A percentile compares a stretch with the other conserved stretches of the same genome.
Evolutionary conservation across 2,329 filamentous ascomycete species (phyloP).

Genomic region (Penicillium sp.): DNA sequence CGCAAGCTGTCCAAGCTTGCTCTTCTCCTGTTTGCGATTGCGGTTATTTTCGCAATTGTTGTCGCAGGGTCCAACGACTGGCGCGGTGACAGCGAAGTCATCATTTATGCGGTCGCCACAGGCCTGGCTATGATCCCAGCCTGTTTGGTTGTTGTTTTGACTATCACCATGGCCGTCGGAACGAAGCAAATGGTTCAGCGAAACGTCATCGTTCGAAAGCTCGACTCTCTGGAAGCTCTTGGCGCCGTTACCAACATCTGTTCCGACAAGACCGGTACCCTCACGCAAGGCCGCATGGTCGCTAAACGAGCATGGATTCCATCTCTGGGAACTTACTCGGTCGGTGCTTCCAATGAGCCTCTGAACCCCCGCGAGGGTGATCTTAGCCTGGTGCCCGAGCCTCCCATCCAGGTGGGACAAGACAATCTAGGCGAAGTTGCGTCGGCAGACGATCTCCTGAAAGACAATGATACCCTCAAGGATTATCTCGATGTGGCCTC

Average conservation of each 20-base stretch:
- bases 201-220: slow-evolving; percentile 60
- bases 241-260: slow-evolving; percentile 64
- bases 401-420: slow-evolving; percentile 33
- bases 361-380: slow-evolving; percentile 59
- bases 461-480: slow-evolving; percentile 52
- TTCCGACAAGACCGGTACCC: slow-evolving; percentile 62
- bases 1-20: slow-evolving; percentile 69
- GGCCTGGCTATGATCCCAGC: slow-evolving; percentile 65
- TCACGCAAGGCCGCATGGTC: slow-evolving; percentile 67
- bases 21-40: slow-evolving; percentile 66
- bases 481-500: slow-evolving; percentile 65
- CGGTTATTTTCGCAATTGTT: slow-evolving; percentile 69
- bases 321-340: slow-evolving; percentile 57
- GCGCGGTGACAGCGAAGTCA: slow-evolving; percentile 58
- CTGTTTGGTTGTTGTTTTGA: slow-evolving; percentile 65
- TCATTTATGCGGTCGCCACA: slow-evolving; percentile 65
- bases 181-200: slow-evolving; percentile 60
- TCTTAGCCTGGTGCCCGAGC: slow-evolving; percentile 43
- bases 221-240: slow-evolving; percentile 61
- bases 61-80: slow-evolving; percentile 67
- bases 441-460: slow-evolving; percentile 37
- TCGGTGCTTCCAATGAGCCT: slow-evolving; percentile 58
- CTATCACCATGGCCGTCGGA: slow-evolving; percentile 67
- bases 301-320: slow-evolving; percentile 63
- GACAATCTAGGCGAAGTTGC: slow-evolving; percentile 24